A percentile compares a stretch with the other conserved stretches of the same genome.
Evolutionary conservation across 768 basidiomycete species (phyloP).

Genomic region (Tricholomella constricta): DNA sequence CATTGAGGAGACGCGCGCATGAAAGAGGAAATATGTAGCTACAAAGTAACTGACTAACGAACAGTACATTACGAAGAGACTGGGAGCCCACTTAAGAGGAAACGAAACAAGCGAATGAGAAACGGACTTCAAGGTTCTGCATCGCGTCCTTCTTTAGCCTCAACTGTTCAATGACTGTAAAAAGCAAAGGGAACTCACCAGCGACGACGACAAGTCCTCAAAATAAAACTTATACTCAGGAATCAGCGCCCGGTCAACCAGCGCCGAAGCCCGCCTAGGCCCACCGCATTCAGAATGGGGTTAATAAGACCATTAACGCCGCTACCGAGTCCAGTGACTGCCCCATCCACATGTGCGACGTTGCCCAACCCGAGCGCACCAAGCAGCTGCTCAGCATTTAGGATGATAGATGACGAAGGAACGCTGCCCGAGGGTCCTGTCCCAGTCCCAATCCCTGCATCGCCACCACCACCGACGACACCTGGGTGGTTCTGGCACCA

Average conservation of each 20-base stretch:
- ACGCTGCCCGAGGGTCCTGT: neutral
- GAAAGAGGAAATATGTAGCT: neutral
- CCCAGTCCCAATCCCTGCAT: neutral
- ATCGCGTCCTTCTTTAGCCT: neutral
- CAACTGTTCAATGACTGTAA: neutral
- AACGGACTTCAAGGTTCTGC: neutral
- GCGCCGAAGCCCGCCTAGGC: conserved; percentile 14
- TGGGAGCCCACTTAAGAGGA: too few species aligned
- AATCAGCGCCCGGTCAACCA: conserved; percentile 8
- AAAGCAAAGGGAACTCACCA: conserved; percentile 3
- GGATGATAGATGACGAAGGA: conserved; percentile 9
- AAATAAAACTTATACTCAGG: too few species aligned
- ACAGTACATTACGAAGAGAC: conserved; percentile 2
- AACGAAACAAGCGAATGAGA: neutral
- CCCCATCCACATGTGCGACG: conserved; percentile 9
- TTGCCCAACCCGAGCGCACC: conserved; percentile 15
- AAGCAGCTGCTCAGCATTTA: conserved; percentile 18
- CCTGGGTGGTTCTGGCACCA: conserved; percentile 10
- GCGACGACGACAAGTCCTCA: too few species aligned
- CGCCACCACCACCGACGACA: neutral
- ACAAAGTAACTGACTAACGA: neutral
- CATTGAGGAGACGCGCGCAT: neutral
- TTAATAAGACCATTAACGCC: conserved; percentile 4
- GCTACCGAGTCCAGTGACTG: conserved; percentile 12
- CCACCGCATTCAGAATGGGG: conserved; percentile 10